phyloP scores from a whole-genome alignment of 176 grass and related monocot species.

The Stipa capillata region DNA sequence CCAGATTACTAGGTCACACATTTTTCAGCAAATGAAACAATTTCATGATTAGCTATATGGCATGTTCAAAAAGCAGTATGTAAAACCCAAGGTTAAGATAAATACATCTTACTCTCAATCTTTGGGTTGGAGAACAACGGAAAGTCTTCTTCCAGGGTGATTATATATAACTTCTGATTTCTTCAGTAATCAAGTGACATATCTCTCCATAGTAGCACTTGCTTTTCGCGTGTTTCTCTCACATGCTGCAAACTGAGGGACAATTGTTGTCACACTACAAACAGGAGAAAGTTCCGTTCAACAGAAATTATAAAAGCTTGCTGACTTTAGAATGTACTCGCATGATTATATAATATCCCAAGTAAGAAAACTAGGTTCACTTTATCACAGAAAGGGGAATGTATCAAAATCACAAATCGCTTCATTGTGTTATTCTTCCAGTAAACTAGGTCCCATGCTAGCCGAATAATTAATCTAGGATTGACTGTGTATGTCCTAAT shows the following conservation, averaged over 20 bases:
- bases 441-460: background rate
- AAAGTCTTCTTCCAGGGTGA: slow-evolving; percentile 84
- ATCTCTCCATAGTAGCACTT: slow-evolving; percentile 89
- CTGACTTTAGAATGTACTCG: background rate
- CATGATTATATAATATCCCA: background rate
- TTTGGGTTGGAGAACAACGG: slow-evolving; percentile 65
- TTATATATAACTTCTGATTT: slow-evolving; percentile 66
- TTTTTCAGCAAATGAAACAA: background rate
- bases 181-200: slow-evolving; percentile 69
- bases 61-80: background rate
- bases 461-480: background rate
- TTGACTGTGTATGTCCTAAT: background rate
- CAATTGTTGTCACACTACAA: background rate
- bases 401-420: background rate
- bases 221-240: slow-evolving; percentile 66
- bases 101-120: slow-evolving; percentile 62
- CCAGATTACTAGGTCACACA: background rate
- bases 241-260: slow-evolving; percentile 72
- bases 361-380: background rate
- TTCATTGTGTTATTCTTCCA: background rate
- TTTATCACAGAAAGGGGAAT: background rate
- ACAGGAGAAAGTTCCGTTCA: background rate
- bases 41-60: background rate
- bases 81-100: background rate
- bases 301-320: background rate